Evolutionary conservation across 805 yeast genomes (phyloP), one percentile per base, ranked within the genome.

Genomic region (Candida fluviatilis): DNA sequence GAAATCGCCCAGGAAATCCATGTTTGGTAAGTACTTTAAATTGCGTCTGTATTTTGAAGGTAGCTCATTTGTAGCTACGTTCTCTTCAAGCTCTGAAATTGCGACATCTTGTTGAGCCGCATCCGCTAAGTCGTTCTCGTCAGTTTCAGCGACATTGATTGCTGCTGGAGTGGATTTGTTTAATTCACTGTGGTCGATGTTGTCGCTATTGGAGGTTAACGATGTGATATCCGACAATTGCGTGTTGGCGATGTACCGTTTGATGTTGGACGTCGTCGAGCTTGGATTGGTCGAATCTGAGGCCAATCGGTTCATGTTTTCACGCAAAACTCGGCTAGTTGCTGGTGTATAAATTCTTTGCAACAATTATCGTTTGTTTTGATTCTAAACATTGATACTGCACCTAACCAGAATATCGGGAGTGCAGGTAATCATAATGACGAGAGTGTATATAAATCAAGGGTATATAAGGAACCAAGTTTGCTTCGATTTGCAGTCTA

Each of bases 1-100:
- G 39, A 26, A 18, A 17, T 52, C 56, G 21, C 42, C 48, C 18
- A 52, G 50, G 44, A 66, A 67, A 6, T 58, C 63, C 2, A 46
- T 26, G 37, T 65, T 66, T 14, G 62, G 62, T 30, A 51, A 38
- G 43, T 66, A 67, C 40, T 55, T 59, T 26, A 66, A 51, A 39
- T 57, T 33, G 35, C 31, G 43, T 40, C 13, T 32, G 37, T 12
- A 32, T 34, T 15, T 36, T 28, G 17, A 12, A 36, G 24, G n/a
- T n/a, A n/a, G n/a, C n/a, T n/a, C n/a, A 18, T 35, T 35, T 3
- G 27, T 35, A n/a, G n/a, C n/a, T 15, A 12, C 17, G 17, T 29
- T 19, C 19, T n/a, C 13, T n/a, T 37, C 37, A 18, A 17, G 23
- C 29, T 28, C n/a, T n/a, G n/a, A n/a, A n/a, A n/a, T n/a, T n/a